Evolutionary conservation across 257 asterid genomes (phyloP), one percentile per base, ranked within the genome.

Genomic region (Jacaranda copaia): DNA sequence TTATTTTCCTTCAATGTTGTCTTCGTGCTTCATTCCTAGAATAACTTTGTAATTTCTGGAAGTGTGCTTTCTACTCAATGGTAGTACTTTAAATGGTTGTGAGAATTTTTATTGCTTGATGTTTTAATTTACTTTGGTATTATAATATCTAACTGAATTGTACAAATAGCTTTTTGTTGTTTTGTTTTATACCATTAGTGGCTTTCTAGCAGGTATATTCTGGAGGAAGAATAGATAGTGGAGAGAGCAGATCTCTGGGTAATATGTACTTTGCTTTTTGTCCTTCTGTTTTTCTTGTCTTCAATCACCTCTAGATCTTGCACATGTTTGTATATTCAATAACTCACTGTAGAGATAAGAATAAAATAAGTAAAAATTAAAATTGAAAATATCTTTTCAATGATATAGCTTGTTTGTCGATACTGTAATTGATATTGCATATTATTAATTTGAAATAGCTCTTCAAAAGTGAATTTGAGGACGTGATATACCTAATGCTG

Each of bases 171-270:
- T 52, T 3, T 52, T 20, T 15, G 2, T 19, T 67, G 6, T 35
- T 63, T 14, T 38, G 58, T 8, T 61, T 40, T 53, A 39, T 16
- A 76, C 60, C 49, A 19, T 19, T 6, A 66, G 43, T 79, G 83
- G 45, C 78, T 81, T 79, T 84, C 49, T 75, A 72, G 71, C 91
- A 93, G 96, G 92, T 60, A 45, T 25, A 36, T 67, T 60, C 84
- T 11, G 85, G 81, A 74, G 88, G 73, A 79, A 77, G 80, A 76
- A 72, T 69, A 55, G 79, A 76, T 38, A 76, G 75, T 58, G 86
- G 84, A 42, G 87, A 73, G 79, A 68, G 68, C 61, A 67, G 51
- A 73, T 77, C 79, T 65, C 82, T 20, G 60, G 90, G 90, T 88
- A 84, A 75, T 61, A 39, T 59, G 25, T 72, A 46, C 35, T 74